A percentile compares a stretch with the other conserved stretches of the same genome.
These are phyloP conservation scores for Termitomyces sp. DNA, from an alignment of 768 basidiomycete genomes.

Conservation along the genomic window DNA sequence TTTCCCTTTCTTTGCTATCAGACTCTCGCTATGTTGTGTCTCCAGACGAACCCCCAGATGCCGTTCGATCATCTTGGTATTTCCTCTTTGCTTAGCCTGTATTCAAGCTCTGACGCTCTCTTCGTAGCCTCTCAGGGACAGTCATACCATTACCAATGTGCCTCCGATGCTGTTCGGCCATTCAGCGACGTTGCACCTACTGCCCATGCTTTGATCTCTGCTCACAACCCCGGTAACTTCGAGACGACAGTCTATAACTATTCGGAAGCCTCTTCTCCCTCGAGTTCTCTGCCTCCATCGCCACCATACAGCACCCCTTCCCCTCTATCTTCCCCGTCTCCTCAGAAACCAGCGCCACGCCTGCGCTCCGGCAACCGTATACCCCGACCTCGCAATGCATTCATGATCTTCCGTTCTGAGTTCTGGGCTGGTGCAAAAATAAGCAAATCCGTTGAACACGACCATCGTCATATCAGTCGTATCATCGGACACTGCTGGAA, in stretches of 20 bases:
- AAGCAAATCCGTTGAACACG: constrained; percentile 46
- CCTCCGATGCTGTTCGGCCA: not conserved
- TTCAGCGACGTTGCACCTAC: constrained; percentile 4
- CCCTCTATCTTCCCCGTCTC: constrained; percentile 9
- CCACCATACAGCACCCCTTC: constrained; percentile 4
- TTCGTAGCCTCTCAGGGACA: constrained; percentile 13
- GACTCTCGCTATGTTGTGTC: constrained; percentile 11
- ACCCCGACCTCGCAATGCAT: constrained; percentile 81
- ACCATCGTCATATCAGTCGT: constrained; percentile 58
- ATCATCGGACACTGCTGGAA: constrained; percentile 58
- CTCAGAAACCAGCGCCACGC: constrained; percentile 17
- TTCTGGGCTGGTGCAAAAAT: constrained; percentile 55
- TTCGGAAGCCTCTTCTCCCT: constrained; percentile 16
- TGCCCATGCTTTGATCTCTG: constrained; percentile 6
- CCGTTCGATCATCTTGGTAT: constrained; percentile 6
- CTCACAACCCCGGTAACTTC: constrained; percentile 8
- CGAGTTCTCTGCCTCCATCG: constrained; percentile 13
- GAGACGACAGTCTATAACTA: constrained; percentile 11
- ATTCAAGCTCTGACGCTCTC: constrained; percentile 4
- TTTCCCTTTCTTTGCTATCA: not conserved
- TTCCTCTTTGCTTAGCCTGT: constrained; percentile 5
- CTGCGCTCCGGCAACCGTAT: constrained; percentile 49
- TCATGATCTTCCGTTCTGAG: constrained; percentile 69
- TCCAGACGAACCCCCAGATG: constrained; percentile 14
- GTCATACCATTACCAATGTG: constrained; percentile 9